phyloP scores from a whole-genome alignment of 2,329 filamentous ascomycete genomes.

The Lasiodiplodia hormozganensis region DNA sequence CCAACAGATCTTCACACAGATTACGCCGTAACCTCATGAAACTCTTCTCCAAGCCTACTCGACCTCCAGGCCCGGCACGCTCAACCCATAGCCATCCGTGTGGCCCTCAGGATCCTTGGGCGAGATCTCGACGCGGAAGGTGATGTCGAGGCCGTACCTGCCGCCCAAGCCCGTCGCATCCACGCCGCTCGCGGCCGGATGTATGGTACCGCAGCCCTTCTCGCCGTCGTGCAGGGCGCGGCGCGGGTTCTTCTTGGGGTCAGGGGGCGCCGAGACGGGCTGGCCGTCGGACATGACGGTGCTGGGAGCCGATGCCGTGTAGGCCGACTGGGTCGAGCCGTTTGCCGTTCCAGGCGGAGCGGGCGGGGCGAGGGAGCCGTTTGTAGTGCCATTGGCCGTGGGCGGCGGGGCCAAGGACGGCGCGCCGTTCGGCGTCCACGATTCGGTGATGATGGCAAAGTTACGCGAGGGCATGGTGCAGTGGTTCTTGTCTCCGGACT shows the following conservation, averaged over 20 bases:
- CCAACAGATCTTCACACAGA: background rate
- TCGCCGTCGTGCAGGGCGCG: conserved; percentile 76
- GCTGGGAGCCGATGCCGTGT: conserved; percentile 16
- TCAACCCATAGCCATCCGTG: conserved; percentile 59
- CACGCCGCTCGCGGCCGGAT: conserved; percentile 69
- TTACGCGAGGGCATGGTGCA: conserved; percentile 81
- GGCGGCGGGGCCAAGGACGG: conserved; percentile 14
- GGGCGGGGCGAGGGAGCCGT: conserved; percentile 25
- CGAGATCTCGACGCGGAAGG: conserved; percentile 56
- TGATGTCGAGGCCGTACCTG: conserved; percentile 54
- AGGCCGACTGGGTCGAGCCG: conserved; percentile 36
- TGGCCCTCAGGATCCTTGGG: conserved; percentile 51
- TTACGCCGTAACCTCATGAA: background rate
- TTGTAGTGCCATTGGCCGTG: conserved; percentile 36
- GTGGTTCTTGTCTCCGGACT: conserved; percentile 77
- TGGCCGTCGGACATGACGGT: conserved; percentile 13
- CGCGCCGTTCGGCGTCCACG: conserved; percentile 38
- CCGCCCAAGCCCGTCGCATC: conserved; percentile 52
- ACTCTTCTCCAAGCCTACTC: background rate
- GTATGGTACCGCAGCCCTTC: conserved; percentile 75
- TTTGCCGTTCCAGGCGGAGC: conserved; percentile 34
- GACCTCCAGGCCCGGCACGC: conserved; percentile 52
- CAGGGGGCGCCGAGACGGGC: conserved; percentile 33
- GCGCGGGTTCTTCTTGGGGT: conserved; percentile 65
- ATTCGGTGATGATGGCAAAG: conserved; percentile 68